Evolutionary conservation across 2,329 filamentous ascomycete species (phyloP).

Genomic region (Aspergillus vadensis): DNA sequence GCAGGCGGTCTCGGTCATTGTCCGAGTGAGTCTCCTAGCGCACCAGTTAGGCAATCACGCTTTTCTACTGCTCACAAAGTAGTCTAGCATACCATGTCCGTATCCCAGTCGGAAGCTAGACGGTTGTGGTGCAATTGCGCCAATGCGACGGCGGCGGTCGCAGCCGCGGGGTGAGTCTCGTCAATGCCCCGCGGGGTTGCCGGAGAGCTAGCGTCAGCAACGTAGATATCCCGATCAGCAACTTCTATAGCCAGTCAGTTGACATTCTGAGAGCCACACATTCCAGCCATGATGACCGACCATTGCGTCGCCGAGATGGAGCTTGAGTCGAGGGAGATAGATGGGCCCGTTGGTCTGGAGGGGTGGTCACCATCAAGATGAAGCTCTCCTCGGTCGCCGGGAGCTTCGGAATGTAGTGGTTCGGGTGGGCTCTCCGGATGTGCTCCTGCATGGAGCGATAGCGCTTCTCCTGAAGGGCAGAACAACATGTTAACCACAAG

Average conservation of each 20-base stretch:
- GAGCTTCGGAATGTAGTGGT: slow-evolving; percentile 96
- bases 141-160: slow-evolving; percentile 80
- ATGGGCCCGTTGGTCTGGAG: slow-evolving; percentile 71
- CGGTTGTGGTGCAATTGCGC: slow-evolving; percentile 83
- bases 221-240: slow-evolving; percentile 67
- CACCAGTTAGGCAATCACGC: slow-evolving; percentile 20
- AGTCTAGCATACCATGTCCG: slow-evolving; percentile 68
- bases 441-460: slow-evolving; percentile 99
- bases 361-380: slow-evolving; percentile 89
- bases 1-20: slow-evolving; percentile 65
- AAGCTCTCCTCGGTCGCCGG: slow-evolving; percentile 98
- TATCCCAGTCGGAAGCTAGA: slow-evolving; percentile 74
- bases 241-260: slow-evolving; percentile 48
- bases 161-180: slow-evolving; percentile 68
- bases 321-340: slow-evolving; percentile 47
- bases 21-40: slow-evolving; percentile 71
- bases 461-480: slow-evolving; percentile 72
- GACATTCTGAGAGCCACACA: background rate
- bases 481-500: slow-evolving; percentile 12
- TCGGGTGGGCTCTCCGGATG: slow-evolving; percentile 93
- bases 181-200: slow-evolving; percentile 69
- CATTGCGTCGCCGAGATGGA: slow-evolving; percentile 39
- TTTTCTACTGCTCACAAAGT: slow-evolving; percentile 6
- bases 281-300: slow-evolving; percentile 33
- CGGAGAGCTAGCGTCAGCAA: slow-evolving; percentile 67